Percentiles rank a stretch among this genome's conserved stretches.
Conservation (phyloP, 2,329 filamentous ascomycete genomes). For the Penicillium paneum region DNA sequence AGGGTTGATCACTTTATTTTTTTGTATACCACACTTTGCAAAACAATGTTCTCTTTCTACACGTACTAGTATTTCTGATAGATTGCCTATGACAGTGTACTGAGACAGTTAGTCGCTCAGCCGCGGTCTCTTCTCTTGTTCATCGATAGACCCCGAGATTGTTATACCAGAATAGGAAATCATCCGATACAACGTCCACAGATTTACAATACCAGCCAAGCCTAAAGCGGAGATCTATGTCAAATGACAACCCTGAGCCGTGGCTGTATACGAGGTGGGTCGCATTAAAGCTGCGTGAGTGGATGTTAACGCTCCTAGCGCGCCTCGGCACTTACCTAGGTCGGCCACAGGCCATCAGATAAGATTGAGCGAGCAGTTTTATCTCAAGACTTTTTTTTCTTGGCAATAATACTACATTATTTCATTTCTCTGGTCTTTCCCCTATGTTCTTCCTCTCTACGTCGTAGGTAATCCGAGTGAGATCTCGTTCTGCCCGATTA, state of each 20-base stretch:
- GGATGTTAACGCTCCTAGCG: background rate
- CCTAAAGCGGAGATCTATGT: background rate
- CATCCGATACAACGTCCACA: background rate
- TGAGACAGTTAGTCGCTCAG: background rate
- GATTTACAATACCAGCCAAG: background rate
- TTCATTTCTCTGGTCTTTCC: background rate
- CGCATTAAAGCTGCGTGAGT: background rate
- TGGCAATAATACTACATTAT: constrained; percentile 1
- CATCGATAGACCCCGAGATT: background rate
- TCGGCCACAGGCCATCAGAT: constrained; percentile 1
- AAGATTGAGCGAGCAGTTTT: constrained; percentile 1
- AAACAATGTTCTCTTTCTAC: background rate
- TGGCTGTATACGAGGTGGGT: background rate
- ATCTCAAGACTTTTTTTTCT: background rate
- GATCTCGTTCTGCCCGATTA: background rate
- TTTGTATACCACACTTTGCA: background rate
- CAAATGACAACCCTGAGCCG: background rate
- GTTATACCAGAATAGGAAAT: background rate
- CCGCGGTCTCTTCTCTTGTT: background rate
- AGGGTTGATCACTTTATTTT: background rate
- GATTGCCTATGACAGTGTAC: background rate
- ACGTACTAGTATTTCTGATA: too few relatives aligned
- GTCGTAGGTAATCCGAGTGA: background rate
- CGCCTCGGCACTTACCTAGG: background rate
- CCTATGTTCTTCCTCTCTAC: background rate